Evolutionary conservation across 768 basidiomycete species (phyloP).

Genomic region (Trametes punicea): DNA sequence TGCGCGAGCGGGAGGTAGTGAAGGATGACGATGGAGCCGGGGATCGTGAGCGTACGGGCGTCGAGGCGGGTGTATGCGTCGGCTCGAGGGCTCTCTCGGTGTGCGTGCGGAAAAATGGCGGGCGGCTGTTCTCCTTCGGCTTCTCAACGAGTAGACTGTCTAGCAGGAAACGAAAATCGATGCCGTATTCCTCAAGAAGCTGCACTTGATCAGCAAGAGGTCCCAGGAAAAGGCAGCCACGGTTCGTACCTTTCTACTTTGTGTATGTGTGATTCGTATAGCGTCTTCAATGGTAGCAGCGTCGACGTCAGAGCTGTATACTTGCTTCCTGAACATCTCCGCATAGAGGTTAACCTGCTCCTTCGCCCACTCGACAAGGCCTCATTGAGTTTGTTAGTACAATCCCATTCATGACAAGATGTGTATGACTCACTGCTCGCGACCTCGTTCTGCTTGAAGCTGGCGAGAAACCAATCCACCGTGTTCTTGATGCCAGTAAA

Average conservation of each 20-base stretch:
- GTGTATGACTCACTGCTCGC: conserved; percentile 68
- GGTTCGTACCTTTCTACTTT: conserved; percentile 75
- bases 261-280: conserved; percentile 67
- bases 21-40: conserved; percentile 15
- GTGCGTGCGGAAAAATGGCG: conserved; percentile 30
- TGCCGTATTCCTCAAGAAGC: conserved; percentile 89
- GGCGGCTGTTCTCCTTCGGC: conserved; percentile 36
- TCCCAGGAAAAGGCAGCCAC: not conserved
- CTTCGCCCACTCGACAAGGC: conserved; percentile 93
- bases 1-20: conserved; percentile 18
- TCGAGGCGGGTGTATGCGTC: conserved; percentile 30
- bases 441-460: conserved; percentile 93
- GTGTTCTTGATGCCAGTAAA: conserved; percentile 97
- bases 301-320: conserved; percentile 80
- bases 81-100: conserved; percentile 32
- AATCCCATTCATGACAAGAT: not conserved
- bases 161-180: conserved; percentile 94
- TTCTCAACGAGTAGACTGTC: conserved; percentile 59
- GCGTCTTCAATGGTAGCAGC: conserved; percentile 72
- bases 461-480: conserved; percentile 95
- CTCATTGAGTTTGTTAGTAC: conserved; percentile 39
- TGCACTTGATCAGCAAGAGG: conserved; percentile 26
- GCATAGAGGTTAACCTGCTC: conserved; percentile 80
- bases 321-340: conserved; percentile 85
- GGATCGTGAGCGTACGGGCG: conserved; percentile 23